These are phyloP conservation scores for Endotrypanum monterogeii DNA, from an alignment of 208 protist genomes.

Conservation along the genomic window DNA sequence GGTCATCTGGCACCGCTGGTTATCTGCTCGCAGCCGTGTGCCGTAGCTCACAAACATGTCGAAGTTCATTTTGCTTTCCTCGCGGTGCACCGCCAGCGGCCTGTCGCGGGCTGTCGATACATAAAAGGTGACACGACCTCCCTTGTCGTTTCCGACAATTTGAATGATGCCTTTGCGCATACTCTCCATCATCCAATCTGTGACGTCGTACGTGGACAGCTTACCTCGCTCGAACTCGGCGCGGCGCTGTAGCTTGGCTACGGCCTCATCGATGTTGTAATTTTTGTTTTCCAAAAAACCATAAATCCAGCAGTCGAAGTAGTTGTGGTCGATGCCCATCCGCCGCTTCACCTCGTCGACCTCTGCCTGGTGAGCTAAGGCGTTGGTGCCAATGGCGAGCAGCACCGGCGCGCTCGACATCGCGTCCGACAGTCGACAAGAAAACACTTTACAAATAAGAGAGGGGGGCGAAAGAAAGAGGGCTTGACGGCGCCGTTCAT, in stretches of 20 bases:
- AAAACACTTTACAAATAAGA: too few species aligned
- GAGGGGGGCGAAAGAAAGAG: background rate
- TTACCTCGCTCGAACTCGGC: slow-evolving; percentile 66
- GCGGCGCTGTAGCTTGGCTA: slow-evolving; percentile 71
- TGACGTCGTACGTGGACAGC: slow-evolving; percentile 58
- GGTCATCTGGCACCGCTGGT: slow-evolving; percentile 60
- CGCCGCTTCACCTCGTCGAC: slow-evolving; percentile 68
- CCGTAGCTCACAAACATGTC: slow-evolving; percentile 82
- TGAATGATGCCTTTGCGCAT: slow-evolving; percentile 79
- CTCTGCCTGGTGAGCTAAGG: slow-evolving; percentile 58
- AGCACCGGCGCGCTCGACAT: slow-evolving; percentile 42
- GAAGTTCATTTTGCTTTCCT: slow-evolving; percentile 58
- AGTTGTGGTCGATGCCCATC: slow-evolving; percentile 61
- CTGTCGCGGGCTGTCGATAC: slow-evolving; percentile 57
- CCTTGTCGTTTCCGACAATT: slow-evolving; percentile 73
- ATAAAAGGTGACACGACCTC: slow-evolving; percentile 63
- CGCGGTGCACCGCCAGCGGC: slow-evolving; percentile 36
- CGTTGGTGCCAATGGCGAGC: slow-evolving; percentile 51
- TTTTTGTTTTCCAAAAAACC: slow-evolving; percentile 89
- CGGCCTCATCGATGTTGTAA: slow-evolving; percentile 70
- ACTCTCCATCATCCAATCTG: slow-evolving; percentile 68
- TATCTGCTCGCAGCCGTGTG: slow-evolving; percentile 59
- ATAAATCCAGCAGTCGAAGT: slow-evolving; percentile 87
- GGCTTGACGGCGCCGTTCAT: background rate
- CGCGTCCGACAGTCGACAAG: background rate